Conservation (phyloP, 768 basidiomycete species). For the Mycena belliarum region DNA sequence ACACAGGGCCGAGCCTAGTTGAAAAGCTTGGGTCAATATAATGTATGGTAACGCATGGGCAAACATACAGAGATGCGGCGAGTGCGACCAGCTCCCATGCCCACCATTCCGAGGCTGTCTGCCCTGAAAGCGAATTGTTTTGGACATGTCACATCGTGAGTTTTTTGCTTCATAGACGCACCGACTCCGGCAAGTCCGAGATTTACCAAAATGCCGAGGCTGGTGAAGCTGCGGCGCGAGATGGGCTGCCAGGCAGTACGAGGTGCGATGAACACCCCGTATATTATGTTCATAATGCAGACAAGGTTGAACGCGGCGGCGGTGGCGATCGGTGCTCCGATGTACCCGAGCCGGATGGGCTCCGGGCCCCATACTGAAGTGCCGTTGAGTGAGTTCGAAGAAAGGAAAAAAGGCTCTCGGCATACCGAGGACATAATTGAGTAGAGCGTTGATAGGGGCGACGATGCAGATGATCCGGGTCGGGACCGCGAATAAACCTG, state of each 20-base stretch:
- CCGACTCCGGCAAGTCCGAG: slow-evolving; percentile 85
- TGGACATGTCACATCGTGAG: background rate
- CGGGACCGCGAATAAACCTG: slow-evolving; percentile 80
- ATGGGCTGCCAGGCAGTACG: slow-evolving; percentile 83
- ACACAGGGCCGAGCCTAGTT: slow-evolving; percentile 70
- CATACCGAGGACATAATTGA: slow-evolving; percentile 84
- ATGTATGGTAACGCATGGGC: too few relatives aligned
- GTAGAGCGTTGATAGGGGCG: slow-evolving; percentile 80
- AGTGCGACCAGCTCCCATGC: slow-evolving; percentile 86
- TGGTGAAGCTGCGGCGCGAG: slow-evolving; percentile 61
- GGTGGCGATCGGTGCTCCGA: slow-evolving; percentile 90
- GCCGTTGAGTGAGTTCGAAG: background rate
- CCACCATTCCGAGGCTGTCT: slow-evolving; percentile 95
- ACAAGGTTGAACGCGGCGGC: slow-evolving; percentile 90
- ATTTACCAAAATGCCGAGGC: slow-evolving; percentile 65
- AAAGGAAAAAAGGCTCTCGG: background rate
- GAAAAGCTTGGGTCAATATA: background rate
- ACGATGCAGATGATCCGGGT: slow-evolving; percentile 81
- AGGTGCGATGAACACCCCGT: slow-evolving; percentile 63
- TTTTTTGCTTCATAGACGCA: slow-evolving; percentile 25
- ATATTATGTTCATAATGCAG: slow-evolving; percentile 57
- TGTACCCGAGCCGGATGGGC: slow-evolving; percentile 79
- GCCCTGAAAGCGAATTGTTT: slow-evolving; percentile 39
- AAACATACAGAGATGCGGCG: slow-evolving; percentile 46
- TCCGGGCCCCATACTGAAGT: slow-evolving; percentile 78